Base-by-base conservation (phyloP, 2,329 filamentous ascomycete genomes). In the Rhynchosporium agropyri region DNA sequence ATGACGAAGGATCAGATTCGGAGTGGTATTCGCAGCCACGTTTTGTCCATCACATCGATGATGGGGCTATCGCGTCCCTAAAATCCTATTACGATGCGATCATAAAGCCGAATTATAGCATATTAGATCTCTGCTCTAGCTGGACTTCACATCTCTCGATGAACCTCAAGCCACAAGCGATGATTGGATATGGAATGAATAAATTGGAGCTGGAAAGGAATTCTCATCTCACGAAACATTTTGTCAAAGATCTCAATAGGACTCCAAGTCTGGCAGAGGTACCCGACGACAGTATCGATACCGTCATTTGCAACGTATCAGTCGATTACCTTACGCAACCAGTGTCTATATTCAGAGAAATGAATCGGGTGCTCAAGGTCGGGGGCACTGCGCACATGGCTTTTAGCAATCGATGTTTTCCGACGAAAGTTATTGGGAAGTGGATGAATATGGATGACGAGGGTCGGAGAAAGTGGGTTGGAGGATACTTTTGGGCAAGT, bases 41-140 rank as follows among this genome's bases (percentile, higher is more conserved):
- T 15, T 80, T 83, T 65, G 81, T 83, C 0, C 81, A 81, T 10
- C 82, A 84, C 63, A 83, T 84, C 67, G 81, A 83, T 66, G 79
- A 81, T 48, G 73, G 76, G 4, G 80, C 81, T 0, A 81, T 83
- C 57, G 69, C 70, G 3, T 72, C 75, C 0, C 69, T 84, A 1
- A 73, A 75, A 29, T 64, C 70, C 2, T 84, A 84, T 71, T 84
- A 83, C 69, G 71, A 72, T n/a, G 65, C 67, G 0, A 74, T 74
- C 0, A 72, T 84, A 3, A 80, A 80, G 0, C 64, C 64, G 3
- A 72, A 69, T 51, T 78, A 80, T 1, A 71, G 69, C 0, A 76
- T 83, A 0, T 65, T 84, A 10, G 81, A 84, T 63, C 75, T 83
- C 63, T 84, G 81, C 68, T 78, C 76, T 0, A 79, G 77, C 31